Evolutionary conservation across 2,329 filamentous ascomycete genomes (phyloP).

Genomic region (Didymella segeticola): DNA sequence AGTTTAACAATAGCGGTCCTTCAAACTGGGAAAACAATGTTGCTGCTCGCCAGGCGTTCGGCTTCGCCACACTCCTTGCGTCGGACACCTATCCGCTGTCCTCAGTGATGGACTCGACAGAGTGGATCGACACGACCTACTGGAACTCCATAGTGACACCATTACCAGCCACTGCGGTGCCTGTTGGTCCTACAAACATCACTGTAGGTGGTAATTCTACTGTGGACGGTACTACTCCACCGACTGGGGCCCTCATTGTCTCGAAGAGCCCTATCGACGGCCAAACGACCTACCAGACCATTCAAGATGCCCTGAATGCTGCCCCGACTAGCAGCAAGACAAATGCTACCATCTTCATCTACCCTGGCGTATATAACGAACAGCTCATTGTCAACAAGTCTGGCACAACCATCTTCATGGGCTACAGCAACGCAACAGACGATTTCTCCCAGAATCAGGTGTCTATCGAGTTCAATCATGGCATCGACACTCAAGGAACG

Average conservation of each 20-base stretch:
- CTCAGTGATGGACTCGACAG: conserved; percentile 46
- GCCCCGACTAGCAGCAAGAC: conserved; percentile 46
- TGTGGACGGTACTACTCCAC: conserved; percentile 44
- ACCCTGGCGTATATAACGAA: conserved; percentile 51
- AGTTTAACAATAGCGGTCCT: conserved; percentile 64
- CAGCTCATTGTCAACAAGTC: conserved; percentile 49
- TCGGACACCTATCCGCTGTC: conserved; percentile 45
- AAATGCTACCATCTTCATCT: conserved; percentile 51
- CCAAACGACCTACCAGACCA: conserved; percentile 46
- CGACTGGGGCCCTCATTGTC: conserved; percentile 48
- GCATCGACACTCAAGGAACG: conserved; percentile 47
- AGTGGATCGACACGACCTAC: conserved; percentile 52
- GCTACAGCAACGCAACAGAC: conserved; percentile 46
- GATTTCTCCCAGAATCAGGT: conserved; percentile 50
- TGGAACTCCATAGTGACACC: conserved; percentile 49
- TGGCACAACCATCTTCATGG: conserved; percentile 50
- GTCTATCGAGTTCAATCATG: conserved; percentile 44
- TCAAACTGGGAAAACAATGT: conserved; percentile 46
- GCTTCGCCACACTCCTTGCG: conserved; percentile 43
- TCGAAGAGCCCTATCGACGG: conserved; percentile 47
- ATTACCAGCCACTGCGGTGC: conserved; percentile 24
- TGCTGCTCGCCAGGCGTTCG: conserved; percentile 46
- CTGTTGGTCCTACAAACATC: conserved; percentile 29
- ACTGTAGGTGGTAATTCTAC: conserved; percentile 32
- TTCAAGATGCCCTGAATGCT: conserved; percentile 48